Evolutionary conservation across 129 eudicot genomes (phyloP).

Genomic region (Centaurea solstitialis): DNA sequence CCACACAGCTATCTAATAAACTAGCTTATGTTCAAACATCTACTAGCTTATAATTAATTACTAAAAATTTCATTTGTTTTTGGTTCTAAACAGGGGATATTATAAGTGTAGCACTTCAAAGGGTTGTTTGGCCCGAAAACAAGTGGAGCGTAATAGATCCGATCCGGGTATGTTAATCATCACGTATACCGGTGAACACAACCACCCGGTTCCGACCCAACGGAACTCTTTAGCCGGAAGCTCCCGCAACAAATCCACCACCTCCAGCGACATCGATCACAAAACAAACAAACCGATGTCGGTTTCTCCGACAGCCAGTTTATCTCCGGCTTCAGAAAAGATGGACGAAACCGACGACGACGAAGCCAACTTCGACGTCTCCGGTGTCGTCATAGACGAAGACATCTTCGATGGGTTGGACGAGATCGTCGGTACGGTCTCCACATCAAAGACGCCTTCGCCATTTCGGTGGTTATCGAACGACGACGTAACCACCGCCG

Average conservation of each 20-base stretch:
- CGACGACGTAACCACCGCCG: constrained; percentile 30
- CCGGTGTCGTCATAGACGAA: constrained; percentile 42
- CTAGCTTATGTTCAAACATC: no score
- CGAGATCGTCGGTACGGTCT: constrained; percentile 43
- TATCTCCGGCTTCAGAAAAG: constrained; percentile 58
- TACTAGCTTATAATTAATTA: no score
- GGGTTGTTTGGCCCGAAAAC: constrained; percentile 95
- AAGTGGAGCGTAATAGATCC: constrained; percentile 96
- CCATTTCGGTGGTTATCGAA: constrained; percentile 48
- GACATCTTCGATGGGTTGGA: constrained; percentile 79
- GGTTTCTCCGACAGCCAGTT: constrained; percentile 43
- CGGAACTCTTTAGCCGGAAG: constrained; percentile 86
- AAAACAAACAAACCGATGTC: constrained; percentile 42
- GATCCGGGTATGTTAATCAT: constrained; percentile 87
- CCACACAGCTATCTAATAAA: no score
- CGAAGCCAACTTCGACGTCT: constrained; percentile 19
- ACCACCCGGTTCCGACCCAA: constrained; percentile 86
- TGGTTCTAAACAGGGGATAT: constrained; percentile 66
- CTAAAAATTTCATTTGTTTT: neutral
- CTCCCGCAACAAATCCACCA: constrained; percentile 57
- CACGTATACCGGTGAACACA: constrained; percentile 88
- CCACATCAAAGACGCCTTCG: constrained; percentile 6
- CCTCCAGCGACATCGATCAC: constrained; percentile 43
- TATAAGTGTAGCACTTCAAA: constrained; percentile 92
- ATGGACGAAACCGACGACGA: constrained; percentile 38